A percentile compares a stretch with the other conserved stretches of the same genome.
These are phyloP conservation scores for Boletellus emodensis DNA, from an alignment of 768 basidiomycete genomes.

Conservation along the genomic window DNA sequence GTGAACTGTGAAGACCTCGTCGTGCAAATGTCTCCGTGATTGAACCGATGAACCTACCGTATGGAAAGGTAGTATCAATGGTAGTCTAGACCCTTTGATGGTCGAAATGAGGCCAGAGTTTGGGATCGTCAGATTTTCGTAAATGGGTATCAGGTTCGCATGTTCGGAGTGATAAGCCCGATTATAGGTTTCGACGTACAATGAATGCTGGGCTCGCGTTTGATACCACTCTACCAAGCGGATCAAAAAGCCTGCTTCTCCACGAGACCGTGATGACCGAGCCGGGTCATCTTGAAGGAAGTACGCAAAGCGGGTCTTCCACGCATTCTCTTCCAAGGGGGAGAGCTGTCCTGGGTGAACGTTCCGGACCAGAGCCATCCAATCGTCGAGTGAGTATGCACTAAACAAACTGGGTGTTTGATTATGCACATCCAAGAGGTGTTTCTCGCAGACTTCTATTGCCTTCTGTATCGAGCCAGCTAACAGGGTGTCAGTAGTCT, in stretches of 20 bases:
- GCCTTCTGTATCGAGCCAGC: constrained; percentile 37
- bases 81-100: constrained; percentile 32
- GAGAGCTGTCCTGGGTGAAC: constrained; percentile 26
- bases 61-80: constrained; percentile 47
- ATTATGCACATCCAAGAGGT: constrained; percentile 31
- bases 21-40: not conserved
- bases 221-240: constrained; percentile 42
- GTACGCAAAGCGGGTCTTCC: constrained; percentile 30
- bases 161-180: constrained; percentile 18
- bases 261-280: constrained; percentile 20
- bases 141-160: constrained; percentile 2
- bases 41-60: constrained; percentile 31
- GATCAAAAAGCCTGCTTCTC: constrained; percentile 44
- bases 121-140: constrained; percentile 13
- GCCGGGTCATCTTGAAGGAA: constrained; percentile 27
- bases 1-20: constrained; percentile 37
- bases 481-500: constrained; percentile 8
- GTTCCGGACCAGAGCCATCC: constrained; percentile 34
- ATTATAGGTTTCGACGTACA: constrained; percentile 40
- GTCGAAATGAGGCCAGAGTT: constrained; percentile 16
- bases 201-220: constrained; percentile 38
- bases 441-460: constrained; percentile 35
- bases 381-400: constrained; percentile 30
- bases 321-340: constrained; percentile 24
- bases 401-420: constrained; percentile 31